Conservation (phyloP, 2,329 filamentous ascomycete species). For the Trichoderma sp. region DNA sequence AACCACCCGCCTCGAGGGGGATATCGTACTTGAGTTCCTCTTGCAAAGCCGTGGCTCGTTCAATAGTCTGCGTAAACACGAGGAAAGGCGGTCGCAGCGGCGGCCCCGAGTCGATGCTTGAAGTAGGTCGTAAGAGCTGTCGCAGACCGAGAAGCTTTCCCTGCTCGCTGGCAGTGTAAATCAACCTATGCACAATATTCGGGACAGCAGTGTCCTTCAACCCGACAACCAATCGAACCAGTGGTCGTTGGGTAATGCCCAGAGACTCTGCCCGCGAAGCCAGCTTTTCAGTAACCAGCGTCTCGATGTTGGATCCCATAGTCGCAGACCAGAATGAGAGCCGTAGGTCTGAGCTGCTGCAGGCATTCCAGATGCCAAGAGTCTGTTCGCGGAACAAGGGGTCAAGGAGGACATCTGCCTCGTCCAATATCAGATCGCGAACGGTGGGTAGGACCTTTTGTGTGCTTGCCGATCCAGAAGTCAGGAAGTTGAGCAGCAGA, state of each 20-base stretch:
- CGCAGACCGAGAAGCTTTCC: conserved; percentile 91
- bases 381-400: conserved; percentile 89
- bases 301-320: conserved; percentile 91
- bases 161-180: conserved; percentile 88
- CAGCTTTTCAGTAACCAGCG: conserved; percentile 70
- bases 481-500: conserved; percentile 72
- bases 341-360: conserved; percentile 68
- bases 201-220: conserved; percentile 94
- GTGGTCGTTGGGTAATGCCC: conserved; percentile 45
- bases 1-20: conserved; percentile 80
- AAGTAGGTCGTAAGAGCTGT: conserved; percentile 79
- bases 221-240: conserved; percentile 89
- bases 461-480: conserved; percentile 45
- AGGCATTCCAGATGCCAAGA: conserved; percentile 78
- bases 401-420: conserved; percentile 93
- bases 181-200: conserved; percentile 84
- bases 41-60: conserved; percentile 82
- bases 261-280: conserved; percentile 51
- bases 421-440: conserved; percentile 78
- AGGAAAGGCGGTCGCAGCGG: conserved; percentile 83
- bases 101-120: conserved; percentile 56
- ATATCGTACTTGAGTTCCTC: conserved; percentile 95
- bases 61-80: conserved; percentile 95
- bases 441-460: conserved; percentile 64
- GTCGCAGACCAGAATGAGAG: conserved; percentile 94